phyloP scores from a whole-genome alignment of 345 rosid genomes.

The Moricandia moricandioides region DNA sequence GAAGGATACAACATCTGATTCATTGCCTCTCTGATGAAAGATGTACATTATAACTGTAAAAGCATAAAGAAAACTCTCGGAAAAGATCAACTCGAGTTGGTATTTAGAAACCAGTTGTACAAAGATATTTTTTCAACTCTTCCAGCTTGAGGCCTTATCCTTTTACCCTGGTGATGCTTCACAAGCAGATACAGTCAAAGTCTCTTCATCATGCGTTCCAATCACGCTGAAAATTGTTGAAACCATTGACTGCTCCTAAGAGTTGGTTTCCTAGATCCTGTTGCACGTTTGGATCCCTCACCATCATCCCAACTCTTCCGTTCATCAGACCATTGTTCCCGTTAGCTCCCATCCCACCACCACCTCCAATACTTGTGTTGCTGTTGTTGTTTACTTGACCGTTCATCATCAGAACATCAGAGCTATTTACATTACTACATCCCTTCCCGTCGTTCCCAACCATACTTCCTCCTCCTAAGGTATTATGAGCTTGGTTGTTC shows the following conservation, averaged over 20 bases:
- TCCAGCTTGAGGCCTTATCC: conserved; percentile 5
- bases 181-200: not conserved
- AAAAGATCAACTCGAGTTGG: conserved; percentile 20
- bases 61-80: conserved; percentile 21
- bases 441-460: conserved; percentile 57
- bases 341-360: conserved; percentile 53
- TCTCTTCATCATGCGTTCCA: conserved; percentile 48
- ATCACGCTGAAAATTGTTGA: conserved; percentile 72
- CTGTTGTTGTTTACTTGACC: conserved; percentile 43
- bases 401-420: conserved; percentile 53
- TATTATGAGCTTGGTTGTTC: conserved; percentile 55
- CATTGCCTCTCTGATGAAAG: conserved; percentile 32
- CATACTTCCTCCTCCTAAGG: conserved; percentile 46
- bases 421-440: conserved; percentile 49
- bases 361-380: conserved; percentile 44
- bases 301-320: conserved; percentile 67
- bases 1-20: conserved; percentile 26
- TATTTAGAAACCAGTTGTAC: conserved; percentile 15
- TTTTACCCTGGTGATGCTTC: conserved; percentile 25
- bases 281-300: conserved; percentile 63
- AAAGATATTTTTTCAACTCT: conserved; percentile 14
- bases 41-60: conserved; percentile 32
- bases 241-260: conserved; percentile 76
- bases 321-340: conserved; percentile 53
- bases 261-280: conserved; percentile 81